Evolutionary conservation across 108 stramenopile genomes (phyloP).

Genomic region (Skeletonema costatum): DNA sequence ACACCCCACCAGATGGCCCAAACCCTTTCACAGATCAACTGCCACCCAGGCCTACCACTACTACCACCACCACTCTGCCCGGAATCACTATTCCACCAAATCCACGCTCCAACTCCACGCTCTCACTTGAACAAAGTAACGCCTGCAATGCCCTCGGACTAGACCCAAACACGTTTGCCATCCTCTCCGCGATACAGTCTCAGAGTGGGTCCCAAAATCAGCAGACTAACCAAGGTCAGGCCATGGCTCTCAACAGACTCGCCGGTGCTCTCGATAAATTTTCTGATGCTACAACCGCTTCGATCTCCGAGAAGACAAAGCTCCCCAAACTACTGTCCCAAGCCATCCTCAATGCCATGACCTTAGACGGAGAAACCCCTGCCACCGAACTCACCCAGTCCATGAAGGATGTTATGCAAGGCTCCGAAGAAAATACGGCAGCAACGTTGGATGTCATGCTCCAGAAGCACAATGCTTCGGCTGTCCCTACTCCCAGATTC

Average conservation of each 20-base stretch:
- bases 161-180: too few species aligned
- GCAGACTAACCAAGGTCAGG: too few species aligned
- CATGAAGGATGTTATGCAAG: neutral
- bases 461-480: neutral
- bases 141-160: too few species aligned
- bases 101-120: too few species aligned
- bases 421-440: neutral
- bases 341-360: neutral
- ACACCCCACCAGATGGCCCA: too few species aligned
- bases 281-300: neutral
- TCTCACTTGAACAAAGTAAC: too few species aligned
- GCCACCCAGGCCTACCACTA: too few species aligned
- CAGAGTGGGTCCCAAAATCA: too few species aligned
- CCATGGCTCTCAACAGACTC: neutral
- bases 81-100: too few species aligned
- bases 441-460: neutral
- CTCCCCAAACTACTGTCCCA: neutral
- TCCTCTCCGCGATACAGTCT: too few species aligned
- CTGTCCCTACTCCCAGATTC: constrained; percentile 1
- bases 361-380: neutral
- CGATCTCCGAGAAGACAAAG: neutral
- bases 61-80: too few species aligned
- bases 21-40: too few species aligned
- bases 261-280: neutral
- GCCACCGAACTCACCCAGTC: neutral